Conservation (phyloP, 116 monocot species). For the Posidonia oceanica region DNA sequence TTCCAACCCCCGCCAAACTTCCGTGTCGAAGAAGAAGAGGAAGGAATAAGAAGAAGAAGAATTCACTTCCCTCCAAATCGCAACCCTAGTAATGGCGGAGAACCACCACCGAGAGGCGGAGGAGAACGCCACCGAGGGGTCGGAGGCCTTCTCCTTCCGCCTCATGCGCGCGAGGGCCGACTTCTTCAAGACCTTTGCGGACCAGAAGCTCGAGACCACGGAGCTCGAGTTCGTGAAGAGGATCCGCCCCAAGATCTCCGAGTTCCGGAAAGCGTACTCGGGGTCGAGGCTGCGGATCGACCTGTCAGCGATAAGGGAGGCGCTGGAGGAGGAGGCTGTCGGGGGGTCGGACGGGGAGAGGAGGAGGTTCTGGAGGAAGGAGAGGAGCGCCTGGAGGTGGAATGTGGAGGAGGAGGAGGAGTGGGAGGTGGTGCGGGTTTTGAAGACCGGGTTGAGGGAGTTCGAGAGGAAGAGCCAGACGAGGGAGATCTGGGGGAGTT, state of each 20-base stretch:
- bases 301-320: too few species aligned
- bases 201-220: constrained; percentile 69
- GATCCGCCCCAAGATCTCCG: constrained; percentile 75
- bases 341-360: too few species aligned
- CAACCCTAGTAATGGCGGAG: too few species aligned
- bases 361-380: constrained; percentile 11
- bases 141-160: neutral
- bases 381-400: constrained; percentile 17
- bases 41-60: too few species aligned
- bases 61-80: too few species aligned
- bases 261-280: constrained; percentile 66
- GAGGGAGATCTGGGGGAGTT: constrained; percentile 36
- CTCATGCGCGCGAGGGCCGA: constrained; percentile 63
- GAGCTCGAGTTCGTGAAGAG: constrained; percentile 77
- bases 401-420: constrained; percentile 29
- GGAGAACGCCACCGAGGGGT: too few species aligned
- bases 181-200: constrained; percentile 57
- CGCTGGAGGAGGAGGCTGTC: too few species aligned
- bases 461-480: constrained; percentile 59
- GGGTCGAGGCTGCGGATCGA: constrained; percentile 10
- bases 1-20: too few species aligned
- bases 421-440: constrained; percentile 21
- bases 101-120: too few species aligned
- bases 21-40: too few species aligned
- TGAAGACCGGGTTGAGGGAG: constrained; percentile 40